These are phyloP conservation scores for Solanum ossicruentum DNA, from an alignment of 257 asterid genomes.

Conservation along the genomic window DNA sequence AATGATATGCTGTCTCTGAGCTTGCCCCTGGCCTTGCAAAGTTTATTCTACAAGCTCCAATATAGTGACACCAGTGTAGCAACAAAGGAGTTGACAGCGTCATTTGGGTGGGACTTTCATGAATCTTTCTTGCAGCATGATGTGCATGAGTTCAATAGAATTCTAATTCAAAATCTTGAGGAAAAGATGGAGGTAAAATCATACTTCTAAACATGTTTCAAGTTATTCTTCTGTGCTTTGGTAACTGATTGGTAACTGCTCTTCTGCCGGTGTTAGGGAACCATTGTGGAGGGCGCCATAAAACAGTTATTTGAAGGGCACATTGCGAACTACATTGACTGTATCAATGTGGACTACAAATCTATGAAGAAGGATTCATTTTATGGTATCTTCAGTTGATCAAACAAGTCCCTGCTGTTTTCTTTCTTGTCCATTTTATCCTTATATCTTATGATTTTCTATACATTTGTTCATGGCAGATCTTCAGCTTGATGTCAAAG, in stretches of 20 bases:
- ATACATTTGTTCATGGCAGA: slow-evolving; percentile 22
- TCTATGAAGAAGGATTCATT: slow-evolving; percentile 86
- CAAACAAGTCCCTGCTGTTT: background rate
- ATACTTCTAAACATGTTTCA: background rate
- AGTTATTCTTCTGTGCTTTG: background rate
- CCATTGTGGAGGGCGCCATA: slow-evolving; percentile 97
- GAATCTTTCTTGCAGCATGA: slow-evolving; percentile 98
- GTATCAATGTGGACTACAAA: slow-evolving; percentile 94
- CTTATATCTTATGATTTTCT: background rate
- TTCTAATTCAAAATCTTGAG: slow-evolving; percentile 85
- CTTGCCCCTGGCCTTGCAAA: slow-evolving; percentile 92
- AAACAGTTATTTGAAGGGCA: slow-evolving; percentile 96
- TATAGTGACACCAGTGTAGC: slow-evolving; percentile 82
- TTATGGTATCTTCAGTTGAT: slow-evolving; percentile 41
- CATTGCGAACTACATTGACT: slow-evolving; percentile 84
- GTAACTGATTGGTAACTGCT: background rate
- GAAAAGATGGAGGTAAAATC: slow-evolving; percentile 79
- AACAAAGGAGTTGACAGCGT: slow-evolving; percentile 87
- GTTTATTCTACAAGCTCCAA: slow-evolving; percentile 94
- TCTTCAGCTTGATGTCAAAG: slow-evolving; percentile 96
- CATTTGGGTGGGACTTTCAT: slow-evolving; percentile 96
- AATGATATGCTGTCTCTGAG: slow-evolving; percentile 92
- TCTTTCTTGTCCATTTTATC: background rate
- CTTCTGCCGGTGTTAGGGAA: slow-evolving; percentile 43
- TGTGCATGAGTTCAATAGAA: slow-evolving; percentile 91